Evolutionary conservation across 345 rosid species (phyloP).

Genomic region (Luvunga scandens): DNA sequence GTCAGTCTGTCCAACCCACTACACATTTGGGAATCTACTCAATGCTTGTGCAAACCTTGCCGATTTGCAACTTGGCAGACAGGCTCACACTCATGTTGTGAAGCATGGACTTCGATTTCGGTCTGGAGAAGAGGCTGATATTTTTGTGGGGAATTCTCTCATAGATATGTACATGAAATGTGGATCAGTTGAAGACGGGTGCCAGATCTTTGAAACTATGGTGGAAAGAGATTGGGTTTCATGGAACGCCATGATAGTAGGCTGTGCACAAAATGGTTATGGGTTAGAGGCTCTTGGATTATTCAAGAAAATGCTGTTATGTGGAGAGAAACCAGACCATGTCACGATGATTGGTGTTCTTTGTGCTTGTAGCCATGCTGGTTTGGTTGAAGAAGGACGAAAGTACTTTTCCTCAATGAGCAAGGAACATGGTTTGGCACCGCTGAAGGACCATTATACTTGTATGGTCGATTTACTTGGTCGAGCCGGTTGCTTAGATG

Average conservation of each 20-base stretch:
- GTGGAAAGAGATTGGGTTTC: conserved; percentile 72
- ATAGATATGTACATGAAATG: conserved; percentile 94
- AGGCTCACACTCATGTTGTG: conserved; percentile 79
- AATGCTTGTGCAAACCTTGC: conserved; percentile 90
- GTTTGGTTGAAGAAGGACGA: conserved; percentile 72
- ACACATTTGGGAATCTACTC: conserved; percentile 80
- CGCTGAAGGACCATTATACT: conserved; percentile 67
- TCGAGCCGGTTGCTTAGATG: conserved; percentile 70
- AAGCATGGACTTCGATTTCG: conserved; percentile 79
- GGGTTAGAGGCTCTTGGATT: conserved; percentile 64
- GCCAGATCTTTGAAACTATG: conserved; percentile 59
- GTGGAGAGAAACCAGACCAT: conserved; percentile 75
- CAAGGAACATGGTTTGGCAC: conserved; percentile 48
- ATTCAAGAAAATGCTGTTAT: conserved; percentile 61
- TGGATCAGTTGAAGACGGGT: conserved; percentile 77
- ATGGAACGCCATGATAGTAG: conserved; percentile 83
- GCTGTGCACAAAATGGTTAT: conserved; percentile 79
- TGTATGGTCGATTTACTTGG: conserved; percentile 95
- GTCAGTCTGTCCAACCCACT: conserved; percentile 69
- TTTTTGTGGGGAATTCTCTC: conserved; percentile 85
- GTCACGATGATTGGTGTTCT: conserved; percentile 88
- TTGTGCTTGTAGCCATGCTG: conserved; percentile 87
- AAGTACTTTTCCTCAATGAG: conserved; percentile 57
- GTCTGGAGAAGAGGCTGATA: conserved; percentile 59
- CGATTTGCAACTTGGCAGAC: conserved; percentile 77